These are phyloP conservation scores for Grosmannia clavigera DNA, from an alignment of 2,329 filamentous ascomycete genomes.

Conservation along the genomic window DNA sequence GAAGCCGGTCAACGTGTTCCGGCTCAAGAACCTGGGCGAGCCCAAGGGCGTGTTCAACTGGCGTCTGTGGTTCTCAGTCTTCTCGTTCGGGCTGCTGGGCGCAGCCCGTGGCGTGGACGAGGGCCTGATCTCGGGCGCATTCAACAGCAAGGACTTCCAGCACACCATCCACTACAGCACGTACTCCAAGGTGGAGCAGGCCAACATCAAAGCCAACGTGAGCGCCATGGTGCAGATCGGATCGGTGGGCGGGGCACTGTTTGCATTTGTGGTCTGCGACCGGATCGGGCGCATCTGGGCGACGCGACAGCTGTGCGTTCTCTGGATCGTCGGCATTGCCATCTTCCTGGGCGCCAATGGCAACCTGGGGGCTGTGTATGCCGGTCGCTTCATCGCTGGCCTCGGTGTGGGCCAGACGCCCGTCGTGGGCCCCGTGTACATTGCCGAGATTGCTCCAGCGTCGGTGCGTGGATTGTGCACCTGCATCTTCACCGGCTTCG, in stretches of 20 bases:
- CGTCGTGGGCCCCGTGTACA: constrained; percentile 32
- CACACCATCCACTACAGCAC: constrained; percentile 42
- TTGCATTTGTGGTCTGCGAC: constrained; percentile 47
- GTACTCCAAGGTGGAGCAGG: constrained; percentile 39
- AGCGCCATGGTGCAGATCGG: constrained; percentile 74
- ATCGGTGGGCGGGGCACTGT: constrained; percentile 48
- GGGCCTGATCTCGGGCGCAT: constrained; percentile 62
- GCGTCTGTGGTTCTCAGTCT: constrained; percentile 64
- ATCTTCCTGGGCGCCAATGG: constrained; percentile 20
- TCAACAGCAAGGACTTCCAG: constrained; percentile 54
- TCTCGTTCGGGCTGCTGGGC: constrained; percentile 64
- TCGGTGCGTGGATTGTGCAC: constrained; percentile 29
- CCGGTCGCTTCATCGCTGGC: constrained; percentile 22
- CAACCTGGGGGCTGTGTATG: constrained; percentile 19
- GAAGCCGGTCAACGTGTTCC: constrained; percentile 52
- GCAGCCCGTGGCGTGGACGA: constrained; percentile 71
- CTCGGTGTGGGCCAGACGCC: constrained; percentile 26
- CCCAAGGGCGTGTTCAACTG: constrained; percentile 64
- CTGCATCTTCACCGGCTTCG: constrained; percentile 26
- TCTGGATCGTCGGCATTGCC: constrained; percentile 36
- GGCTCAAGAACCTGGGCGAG: constrained; percentile 48
- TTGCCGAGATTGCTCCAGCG: constrained; percentile 33
- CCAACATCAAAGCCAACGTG: constrained; percentile 64
- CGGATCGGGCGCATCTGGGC: constrained; percentile 51
- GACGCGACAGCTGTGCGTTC: constrained; percentile 40